Conservation (phyloP, 164 flowering plant species). For the Dillenia turbinata region DNA sequence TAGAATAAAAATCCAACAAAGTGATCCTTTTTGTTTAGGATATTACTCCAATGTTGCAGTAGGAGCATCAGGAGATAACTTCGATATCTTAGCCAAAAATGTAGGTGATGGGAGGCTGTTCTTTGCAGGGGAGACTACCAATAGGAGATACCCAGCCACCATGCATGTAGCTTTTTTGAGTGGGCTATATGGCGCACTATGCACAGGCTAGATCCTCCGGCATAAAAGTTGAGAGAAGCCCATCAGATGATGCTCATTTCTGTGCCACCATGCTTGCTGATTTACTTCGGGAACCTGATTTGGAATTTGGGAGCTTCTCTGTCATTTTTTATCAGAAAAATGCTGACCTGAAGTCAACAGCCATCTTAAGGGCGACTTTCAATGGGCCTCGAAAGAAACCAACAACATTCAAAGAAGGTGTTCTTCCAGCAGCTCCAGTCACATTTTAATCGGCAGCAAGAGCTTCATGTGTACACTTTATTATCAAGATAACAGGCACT, state of each 20-base stretch:
- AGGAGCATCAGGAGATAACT: conserved; percentile 98
- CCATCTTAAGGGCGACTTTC: conserved; percentile 78
- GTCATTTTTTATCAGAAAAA: conserved; percentile 54
- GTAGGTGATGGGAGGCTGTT: no score
- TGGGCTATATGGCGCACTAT: conserved; percentile 73
- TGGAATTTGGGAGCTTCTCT: conserved; percentile 90
- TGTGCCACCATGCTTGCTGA: no score
- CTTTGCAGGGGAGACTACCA: conserved; percentile 99
- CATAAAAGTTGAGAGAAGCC: conserved; percentile 47
- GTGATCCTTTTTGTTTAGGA: conserved; percentile 91
- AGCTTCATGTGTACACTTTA: conserved; percentile 80
- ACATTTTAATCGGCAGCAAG: conserved; percentile 92
- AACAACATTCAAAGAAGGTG: conserved; percentile 68
- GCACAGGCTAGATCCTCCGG: conserved; percentile 49
- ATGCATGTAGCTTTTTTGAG: conserved; percentile 98
- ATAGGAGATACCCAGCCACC: conserved; percentile 91
- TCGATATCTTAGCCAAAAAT: conserved; percentile 94
- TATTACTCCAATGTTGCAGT: conserved; percentile 98
- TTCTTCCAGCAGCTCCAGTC: conserved; percentile 96
- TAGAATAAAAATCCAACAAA: no score
- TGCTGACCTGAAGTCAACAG: conserved; percentile 67
- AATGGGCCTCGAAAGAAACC: conserved; percentile 66
- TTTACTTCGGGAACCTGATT: conserved; percentile 90
- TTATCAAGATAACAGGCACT: conserved; percentile 78
- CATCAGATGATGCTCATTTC: conserved; percentile 66